A percentile compares a stretch with the other conserved stretches of the same genome.
Conservation (phyloP, 345 rosid species). For the Aquilaria malaccensis region DNA sequence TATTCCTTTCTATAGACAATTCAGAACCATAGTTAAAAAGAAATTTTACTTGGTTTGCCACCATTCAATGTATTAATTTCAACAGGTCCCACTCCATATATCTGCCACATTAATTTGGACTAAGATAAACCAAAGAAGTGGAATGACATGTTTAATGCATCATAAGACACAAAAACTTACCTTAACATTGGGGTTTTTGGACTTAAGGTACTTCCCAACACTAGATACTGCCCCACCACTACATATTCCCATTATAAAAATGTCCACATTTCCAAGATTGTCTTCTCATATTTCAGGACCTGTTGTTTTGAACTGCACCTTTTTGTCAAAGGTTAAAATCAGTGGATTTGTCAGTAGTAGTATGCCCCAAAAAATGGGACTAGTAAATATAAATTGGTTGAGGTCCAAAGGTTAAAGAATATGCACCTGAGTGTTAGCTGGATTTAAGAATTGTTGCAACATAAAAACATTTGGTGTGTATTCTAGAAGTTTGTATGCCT, state of each 20-base stretch:
- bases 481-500: slow-evolving; percentile 76
- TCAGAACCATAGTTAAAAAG: too few species aligned
- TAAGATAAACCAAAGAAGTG: slow-evolving; percentile 8
- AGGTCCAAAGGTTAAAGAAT: neutral
- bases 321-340: slow-evolving; percentile 11
- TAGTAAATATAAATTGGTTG: too few species aligned
- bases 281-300: slow-evolving; percentile 99
- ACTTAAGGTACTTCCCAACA: slow-evolving; percentile 87
- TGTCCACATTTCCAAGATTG: slow-evolving; percentile 79
- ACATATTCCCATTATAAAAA: slow-evolving; percentile 95
- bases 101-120: slow-evolving; percentile 29
- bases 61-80: slow-evolving; percentile 92
- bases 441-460: slow-evolving; percentile 90
- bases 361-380: too few species aligned
- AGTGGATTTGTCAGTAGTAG: neutral
- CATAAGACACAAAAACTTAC: slow-evolving; percentile 23
- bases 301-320: slow-evolving; percentile 91
- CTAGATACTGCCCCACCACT: slow-evolving; percentile 98
- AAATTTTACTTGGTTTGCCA: slow-evolving; percentile 76
- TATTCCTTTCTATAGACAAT: too few species aligned
- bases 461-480: slow-evolving; percentile 70
- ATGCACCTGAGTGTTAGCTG: slow-evolving; percentile 72
- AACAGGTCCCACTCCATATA: slow-evolving; percentile 93
- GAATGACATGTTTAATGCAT: neutral
- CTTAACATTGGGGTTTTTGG: slow-evolving; percentile 91